These are phyloP conservation scores for Penicillium lagena DNA, from an alignment of 495 filamentous ascomycete species.

Conservation along the genomic window DNA sequence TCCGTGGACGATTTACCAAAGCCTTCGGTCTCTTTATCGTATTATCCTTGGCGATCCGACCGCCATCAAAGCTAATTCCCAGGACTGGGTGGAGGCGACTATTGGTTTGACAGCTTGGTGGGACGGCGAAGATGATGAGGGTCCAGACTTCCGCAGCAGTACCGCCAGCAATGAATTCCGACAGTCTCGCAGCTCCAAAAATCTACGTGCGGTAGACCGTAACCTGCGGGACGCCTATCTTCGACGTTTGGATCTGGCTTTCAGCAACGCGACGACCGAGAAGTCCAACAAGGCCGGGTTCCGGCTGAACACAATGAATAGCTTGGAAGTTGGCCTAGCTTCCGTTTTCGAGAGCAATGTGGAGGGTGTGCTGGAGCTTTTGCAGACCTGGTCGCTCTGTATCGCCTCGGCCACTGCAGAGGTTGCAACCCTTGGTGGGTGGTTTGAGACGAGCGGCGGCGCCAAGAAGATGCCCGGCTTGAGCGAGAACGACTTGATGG, in stretches of 20 bases:
- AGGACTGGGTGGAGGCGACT: slow-evolving; percentile 85
- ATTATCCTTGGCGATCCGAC: slow-evolving; percentile 63
- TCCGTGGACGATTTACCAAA: slow-evolving; percentile 81
- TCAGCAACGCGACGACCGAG: slow-evolving; percentile 41
- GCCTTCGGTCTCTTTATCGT: slow-evolving; percentile 65
- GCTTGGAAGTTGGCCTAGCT: slow-evolving; percentile 71
- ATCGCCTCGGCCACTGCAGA: slow-evolving; percentile 72
- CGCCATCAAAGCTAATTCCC: slow-evolving; percentile 61
- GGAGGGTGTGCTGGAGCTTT: slow-evolving; percentile 63
- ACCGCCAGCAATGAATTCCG: slow-evolving; percentile 18
- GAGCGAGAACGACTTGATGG: slow-evolving; percentile 54
- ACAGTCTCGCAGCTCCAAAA: slow-evolving; percentile 18
- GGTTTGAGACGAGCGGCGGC: slow-evolving; percentile 45
- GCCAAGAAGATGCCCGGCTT: slow-evolving; percentile 33
- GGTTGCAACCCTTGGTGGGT: slow-evolving; percentile 65
- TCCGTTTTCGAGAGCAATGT: slow-evolving; percentile 72
- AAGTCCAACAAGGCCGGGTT: slow-evolving; percentile 44
- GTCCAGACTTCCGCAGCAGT: slow-evolving; percentile 16
- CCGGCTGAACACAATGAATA: slow-evolving; percentile 62
- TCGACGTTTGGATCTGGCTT: slow-evolving; percentile 43
- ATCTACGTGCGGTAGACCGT: slow-evolving; percentile 30
- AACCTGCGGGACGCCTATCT: slow-evolving; percentile 46
- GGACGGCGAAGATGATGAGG: slow-evolving; percentile 63
- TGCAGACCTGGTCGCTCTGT: slow-evolving; percentile 72
- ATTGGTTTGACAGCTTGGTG: slow-evolving; percentile 80